Evolutionary conservation across 768 basidiomycete genomes (phyloP), one percentile per base, ranked within the genome.

Genomic region (Tulasnella sp.): DNA sequence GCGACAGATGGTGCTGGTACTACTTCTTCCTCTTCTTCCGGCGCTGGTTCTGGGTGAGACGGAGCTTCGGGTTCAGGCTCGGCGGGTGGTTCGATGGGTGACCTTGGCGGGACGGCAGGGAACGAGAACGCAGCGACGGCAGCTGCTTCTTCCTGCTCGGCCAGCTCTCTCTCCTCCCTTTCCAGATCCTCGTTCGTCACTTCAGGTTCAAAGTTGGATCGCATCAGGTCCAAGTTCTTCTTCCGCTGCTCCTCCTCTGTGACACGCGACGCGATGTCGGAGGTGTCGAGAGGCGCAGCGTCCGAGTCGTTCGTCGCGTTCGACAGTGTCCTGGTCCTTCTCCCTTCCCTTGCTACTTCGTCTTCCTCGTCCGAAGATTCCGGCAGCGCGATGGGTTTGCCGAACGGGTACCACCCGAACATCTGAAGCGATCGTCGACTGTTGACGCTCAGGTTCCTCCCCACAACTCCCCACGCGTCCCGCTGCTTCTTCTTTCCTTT

Each of bases 331-430:
- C 57, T 61, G 11, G 51, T 39, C n/a, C 39, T 39, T n/a, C 37
- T n/a, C n/a, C n/a, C n/a, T n/a, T n/a, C n/a, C n/a, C n/a, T n/a
- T n/a, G n/a, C n/a, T n/a, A n/a, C n/a, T n/a, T 44, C 42, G 5
- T 44, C 42, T 44, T 55, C 51, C 23, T 18, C 51, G 16, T 55
- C 51, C 51, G 51, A 55, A 7, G 51, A 55, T 18, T 55, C 51
- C 7, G 51, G 51, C 23, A 55, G 70, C 6, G 35, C 70, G 40
- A 40, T 70, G 70, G 75, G 75, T 67, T 69, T 76, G 48, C 75
- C 75, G 35, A 76, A 76, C 26, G 75, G 75, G 44, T 76, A 67
- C 75, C 75, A 76, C 5, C 75, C 75, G 51, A 76, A 76, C 35
- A 76, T 55, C 35, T 57, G 75, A 4, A 76, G 37, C 29, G 44